Evolutionary conservation across 306 rosid species (phyloP), one percentile per base, ranked within the genome.

Genomic region (Cicer bijugum): DNA sequence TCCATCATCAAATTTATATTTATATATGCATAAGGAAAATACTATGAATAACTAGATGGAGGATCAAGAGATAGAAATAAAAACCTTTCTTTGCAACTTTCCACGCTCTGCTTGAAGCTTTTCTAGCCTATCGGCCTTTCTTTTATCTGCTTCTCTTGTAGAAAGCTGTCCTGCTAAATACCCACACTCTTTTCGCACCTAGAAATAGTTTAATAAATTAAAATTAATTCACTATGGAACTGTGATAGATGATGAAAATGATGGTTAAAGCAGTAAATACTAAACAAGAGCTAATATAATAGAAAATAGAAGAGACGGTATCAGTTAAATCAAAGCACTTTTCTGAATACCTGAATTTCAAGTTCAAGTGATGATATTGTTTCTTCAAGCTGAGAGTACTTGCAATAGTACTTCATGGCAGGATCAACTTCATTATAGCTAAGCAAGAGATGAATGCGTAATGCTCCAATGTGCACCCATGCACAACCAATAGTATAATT

Each of bases 151-250:
- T 69, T 86, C 87, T 67, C 71, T 79, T 0, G 88, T 67, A 12
- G 84, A 84, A 81, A 80, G 63, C 48, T 75, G 78, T 37, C 98
- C 98, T 2, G 92, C 81, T 75, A 91, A 74, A 81, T 79, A 87
- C 57, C 82, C 83, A 68, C 98, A 86, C 71, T 91, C 97, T 82
- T 79, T 79, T 35, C 97, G 88, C 71, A 93, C 97, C 98, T 93
- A 74, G 6, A 80, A 74, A 16, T 47, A 74, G 20, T 73, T 57
- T 55, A 17, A 37, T 15, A 72, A 48, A 12, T 67, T 19, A 2
- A 72, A 67, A 67, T 45, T 46, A 19, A 42, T 10, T 35, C 37
- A 8, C 46, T 43, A 19, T 1, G 44, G 44, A 80, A 57, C 9
- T 45, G 47, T 8, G 37, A 66, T 56, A 33, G 7, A 61, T 16